Evolutionary conservation across 148 eudicot species (phyloP).

Genomic region (Chenopodium formosanum): DNA sequence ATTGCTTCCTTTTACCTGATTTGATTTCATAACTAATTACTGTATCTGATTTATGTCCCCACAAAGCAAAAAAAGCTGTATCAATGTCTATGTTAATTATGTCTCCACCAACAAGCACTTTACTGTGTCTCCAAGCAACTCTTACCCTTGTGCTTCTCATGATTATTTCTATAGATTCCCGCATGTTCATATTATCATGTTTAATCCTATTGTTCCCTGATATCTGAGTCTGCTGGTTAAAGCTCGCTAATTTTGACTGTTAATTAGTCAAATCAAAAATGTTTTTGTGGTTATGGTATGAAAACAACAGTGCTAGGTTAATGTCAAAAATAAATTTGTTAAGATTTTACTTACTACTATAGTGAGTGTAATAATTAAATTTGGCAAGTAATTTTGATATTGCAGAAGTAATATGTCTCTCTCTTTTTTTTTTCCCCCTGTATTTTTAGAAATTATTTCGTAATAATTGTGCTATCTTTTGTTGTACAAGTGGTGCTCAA

Average conservation of each 20-base stretch:
- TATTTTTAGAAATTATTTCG: background rate
- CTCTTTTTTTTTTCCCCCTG: too few species aligned
- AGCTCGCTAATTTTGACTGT: background rate
- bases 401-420: background rate
- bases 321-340: background rate
- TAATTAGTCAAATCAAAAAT: background rate
- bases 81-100: conserved; percentile 14
- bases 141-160: background rate
- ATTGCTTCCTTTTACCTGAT: background rate
- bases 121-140: conserved; percentile 7
- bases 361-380: background rate
- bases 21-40: conserved; percentile 11
- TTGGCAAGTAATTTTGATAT: background rate
- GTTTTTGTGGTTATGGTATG: background rate
- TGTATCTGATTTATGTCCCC: conserved; percentile 2
- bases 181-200: background rate
- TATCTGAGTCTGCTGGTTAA: background rate
- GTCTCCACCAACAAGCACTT: conserved; percentile 6
- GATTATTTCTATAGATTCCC: background rate
- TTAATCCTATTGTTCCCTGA: background rate
- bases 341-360: background rate
- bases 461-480: background rate
- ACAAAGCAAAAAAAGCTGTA: background rate
- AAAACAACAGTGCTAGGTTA: background rate
- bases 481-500: background rate